Conservation (phyloP, 768 basidiomycete genomes). For the Auricularia auricula-judae region DNA sequence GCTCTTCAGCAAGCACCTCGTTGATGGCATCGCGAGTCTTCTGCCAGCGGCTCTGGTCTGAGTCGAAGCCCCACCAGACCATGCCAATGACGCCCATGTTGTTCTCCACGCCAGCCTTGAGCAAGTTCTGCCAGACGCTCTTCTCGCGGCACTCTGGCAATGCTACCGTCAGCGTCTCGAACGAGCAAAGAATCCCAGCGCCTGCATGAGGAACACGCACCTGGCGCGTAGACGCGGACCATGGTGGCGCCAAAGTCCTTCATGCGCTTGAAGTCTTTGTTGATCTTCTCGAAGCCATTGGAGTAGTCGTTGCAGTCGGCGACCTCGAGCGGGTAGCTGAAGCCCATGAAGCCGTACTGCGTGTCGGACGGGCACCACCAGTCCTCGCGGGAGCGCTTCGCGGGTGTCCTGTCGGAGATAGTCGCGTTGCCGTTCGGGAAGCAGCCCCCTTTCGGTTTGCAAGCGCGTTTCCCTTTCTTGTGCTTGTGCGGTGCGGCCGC, state of each 20-base stretch:
- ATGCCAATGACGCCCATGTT: constrained; percentile 5
- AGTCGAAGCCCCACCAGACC: constrained; percentile 5
- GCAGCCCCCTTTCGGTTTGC: background rate
- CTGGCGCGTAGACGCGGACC: constrained; percentile 4
- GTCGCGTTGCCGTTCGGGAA: background rate
- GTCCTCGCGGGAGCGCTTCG: background rate
- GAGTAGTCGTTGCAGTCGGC: constrained; percentile 1
- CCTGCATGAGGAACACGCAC: background rate
- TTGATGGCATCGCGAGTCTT: constrained; percentile 5
- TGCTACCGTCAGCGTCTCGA: background rate
- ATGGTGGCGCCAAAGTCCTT: constrained; percentile 8
- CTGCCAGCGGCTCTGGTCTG: constrained; percentile 3
- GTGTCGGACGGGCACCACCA: background rate
- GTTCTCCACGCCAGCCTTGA: constrained; percentile 2
- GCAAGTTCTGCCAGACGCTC: constrained; percentile 5
- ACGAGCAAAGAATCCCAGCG: background rate
- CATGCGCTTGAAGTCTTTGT: constrained; percentile 1
- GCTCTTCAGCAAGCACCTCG: constrained; percentile 6
- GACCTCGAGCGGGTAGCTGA: background rate
- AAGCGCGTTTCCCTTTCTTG: background rate
- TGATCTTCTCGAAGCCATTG: constrained; percentile 2
- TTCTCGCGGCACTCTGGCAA: constrained; percentile 3
- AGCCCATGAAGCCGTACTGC: background rate
- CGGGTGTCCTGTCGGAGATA: background rate
- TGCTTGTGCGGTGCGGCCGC: background rate